A percentile compares a stretch with the other conserved stretches of the same genome.
Evolutionary conservation across 345 rosid species (phyloP).

Genomic region (Aquilaria sinensis): DNA sequence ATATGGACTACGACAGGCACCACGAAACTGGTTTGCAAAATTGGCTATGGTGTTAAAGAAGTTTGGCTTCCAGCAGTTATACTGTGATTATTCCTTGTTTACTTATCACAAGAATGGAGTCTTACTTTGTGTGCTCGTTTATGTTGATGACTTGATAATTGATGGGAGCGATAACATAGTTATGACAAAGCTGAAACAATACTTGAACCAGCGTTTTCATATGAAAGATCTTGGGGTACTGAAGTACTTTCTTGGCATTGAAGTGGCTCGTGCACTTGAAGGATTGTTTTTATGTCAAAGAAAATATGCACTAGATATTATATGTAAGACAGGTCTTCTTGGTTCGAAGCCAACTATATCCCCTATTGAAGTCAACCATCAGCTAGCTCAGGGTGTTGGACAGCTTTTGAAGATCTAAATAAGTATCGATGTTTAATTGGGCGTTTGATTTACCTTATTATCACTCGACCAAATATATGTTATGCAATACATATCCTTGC

Average conservation of each 20-base stretch:
- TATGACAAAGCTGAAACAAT: background rate
- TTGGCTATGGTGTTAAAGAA: background rate
- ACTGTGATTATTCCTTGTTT: background rate
- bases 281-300: background rate
- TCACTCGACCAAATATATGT: conserved; percentile 2
- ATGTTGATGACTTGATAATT: conserved; percentile 18
- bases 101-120: background rate
- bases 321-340: background rate
- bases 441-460: conserved; percentile 3
- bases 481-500: background rate
- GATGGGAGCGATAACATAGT: background rate
- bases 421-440: conserved; percentile 6
- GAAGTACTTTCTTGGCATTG: conserved; percentile 1
- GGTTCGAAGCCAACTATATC: background rate
- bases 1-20: conserved; percentile 7
- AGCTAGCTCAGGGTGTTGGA: background rate
- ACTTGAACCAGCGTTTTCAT: background rate
- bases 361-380: background rate
- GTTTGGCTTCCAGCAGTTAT: background rate
- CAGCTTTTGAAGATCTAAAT: background rate
- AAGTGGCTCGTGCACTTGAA: background rate
- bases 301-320: conserved; percentile 1
- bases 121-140: background rate
- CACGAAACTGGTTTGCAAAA: conserved; percentile 11
- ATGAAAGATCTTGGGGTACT: conserved; percentile 8